A percentile compares a stretch with the other conserved stretches of the same genome.
phyloP scores from a whole-genome alignment of 1,284 basidiomycete species.

The Limonomyces culmigenus region DNA sequence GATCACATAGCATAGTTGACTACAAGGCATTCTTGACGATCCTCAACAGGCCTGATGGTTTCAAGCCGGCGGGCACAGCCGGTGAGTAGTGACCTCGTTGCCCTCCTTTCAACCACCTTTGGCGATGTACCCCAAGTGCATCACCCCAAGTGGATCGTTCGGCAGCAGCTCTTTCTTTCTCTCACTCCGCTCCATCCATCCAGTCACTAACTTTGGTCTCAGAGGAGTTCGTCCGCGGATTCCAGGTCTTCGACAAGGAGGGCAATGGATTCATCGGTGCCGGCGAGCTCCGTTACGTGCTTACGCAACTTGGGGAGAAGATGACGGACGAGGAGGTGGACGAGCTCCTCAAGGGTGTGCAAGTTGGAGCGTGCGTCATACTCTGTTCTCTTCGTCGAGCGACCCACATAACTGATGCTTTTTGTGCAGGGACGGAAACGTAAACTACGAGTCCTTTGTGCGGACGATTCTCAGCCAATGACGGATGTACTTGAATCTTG shows the following conservation, averaged over 20 bases:
- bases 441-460: conserved; percentile 95
- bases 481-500: too few species aligned
- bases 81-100: conserved; percentile 29
- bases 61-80: conserved; percentile 88
- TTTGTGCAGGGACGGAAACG: conserved; percentile 80
- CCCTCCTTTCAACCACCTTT: background rate
- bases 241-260: conserved; percentile 98
- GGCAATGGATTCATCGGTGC: conserved; percentile 94
- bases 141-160: too few species aligned
- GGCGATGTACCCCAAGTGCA: background rate
- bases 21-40: conserved; percentile 85
- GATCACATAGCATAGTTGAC: conserved; percentile 39
- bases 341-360: conserved; percentile 90
- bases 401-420: too few species aligned
- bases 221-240: conserved; percentile 99
- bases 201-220: conserved; percentile 5
- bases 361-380: conserved; percentile 61
- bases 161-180: background rate
- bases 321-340: conserved; percentile 97
- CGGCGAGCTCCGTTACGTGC: conserved; percentile 83
- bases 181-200: too few species aligned
- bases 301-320: conserved; percentile 94
- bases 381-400: background rate
- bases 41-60: conserved; percentile 89
- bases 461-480: conserved; percentile 80